Evolutionary conservation across 345 rosid species (phyloP).

Genomic region (Linum tenue): DNA sequence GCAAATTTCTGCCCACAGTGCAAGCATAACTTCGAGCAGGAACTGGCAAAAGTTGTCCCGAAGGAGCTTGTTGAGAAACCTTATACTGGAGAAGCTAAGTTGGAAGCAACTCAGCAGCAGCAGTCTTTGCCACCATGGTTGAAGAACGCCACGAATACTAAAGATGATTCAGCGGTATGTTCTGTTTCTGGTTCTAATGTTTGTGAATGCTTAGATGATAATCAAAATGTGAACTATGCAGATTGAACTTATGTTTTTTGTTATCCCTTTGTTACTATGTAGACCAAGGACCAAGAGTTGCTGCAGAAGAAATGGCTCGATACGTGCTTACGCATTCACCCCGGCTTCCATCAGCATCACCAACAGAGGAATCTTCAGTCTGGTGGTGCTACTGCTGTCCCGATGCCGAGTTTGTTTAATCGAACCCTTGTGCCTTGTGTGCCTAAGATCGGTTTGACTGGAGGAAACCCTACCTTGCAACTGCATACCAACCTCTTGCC

Average conservation of each 20-base stretch:
- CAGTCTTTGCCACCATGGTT: slow-evolving; percentile 59
- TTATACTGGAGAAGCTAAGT: slow-evolving; percentile 31
- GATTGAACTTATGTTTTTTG: neutral
- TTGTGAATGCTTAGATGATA: neutral
- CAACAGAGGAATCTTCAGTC: slow-evolving; percentile 41
- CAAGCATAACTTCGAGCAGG: slow-evolving; percentile 54
- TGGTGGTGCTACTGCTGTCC: slow-evolving; percentile 21
- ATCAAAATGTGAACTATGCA: neutral
- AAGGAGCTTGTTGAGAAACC: slow-evolving; percentile 32
- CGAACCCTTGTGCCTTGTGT: slow-evolving; percentile 46
- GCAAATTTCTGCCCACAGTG: slow-evolving; percentile 60
- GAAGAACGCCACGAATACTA: slow-evolving; percentile 49
- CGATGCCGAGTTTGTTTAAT: slow-evolving; percentile 39
- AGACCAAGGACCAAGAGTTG: slow-evolving; percentile 57
- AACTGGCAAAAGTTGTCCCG: slow-evolving; percentile 34
- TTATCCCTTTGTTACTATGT: neutral
- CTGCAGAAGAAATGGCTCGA: slow-evolving; percentile 65
- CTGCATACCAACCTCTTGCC: slow-evolving; percentile 24
- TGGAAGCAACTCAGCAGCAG: slow-evolving; percentile 32
- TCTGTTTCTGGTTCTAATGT: neutral
- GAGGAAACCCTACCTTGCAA: slow-evolving; percentile 28
- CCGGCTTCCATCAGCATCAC: slow-evolving; percentile 40
- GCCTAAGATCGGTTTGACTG: slow-evolving; percentile 42
- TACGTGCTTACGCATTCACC: slow-evolving; percentile 54
- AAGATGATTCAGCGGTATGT: slow-evolving; percentile 32